phyloP scores from a whole-genome alignment of 306 rosid genomes.

The Hylodesmum podocarpum region DNA sequence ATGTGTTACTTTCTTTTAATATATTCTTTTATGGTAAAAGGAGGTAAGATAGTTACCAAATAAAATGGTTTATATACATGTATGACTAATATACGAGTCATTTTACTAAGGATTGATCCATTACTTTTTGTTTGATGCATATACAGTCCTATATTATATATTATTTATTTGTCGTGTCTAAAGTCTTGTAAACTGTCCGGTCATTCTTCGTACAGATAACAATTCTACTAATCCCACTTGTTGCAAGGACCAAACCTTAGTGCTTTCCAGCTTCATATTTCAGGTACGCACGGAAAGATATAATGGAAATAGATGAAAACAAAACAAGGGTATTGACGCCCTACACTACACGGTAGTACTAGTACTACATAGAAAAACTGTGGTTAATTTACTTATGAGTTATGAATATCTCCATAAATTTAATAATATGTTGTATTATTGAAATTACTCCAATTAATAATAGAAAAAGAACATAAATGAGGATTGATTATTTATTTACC shows the following conservation, averaged over 20 bases:
- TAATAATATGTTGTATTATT: neutral
- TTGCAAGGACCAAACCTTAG: neutral
- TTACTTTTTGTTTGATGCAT: neutral
- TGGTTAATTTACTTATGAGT: neutral
- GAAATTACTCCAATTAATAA: neutral
- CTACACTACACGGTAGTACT: neutral
- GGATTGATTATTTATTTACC: constrained; percentile 37
- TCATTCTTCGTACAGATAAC: neutral
- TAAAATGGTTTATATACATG: neutral
- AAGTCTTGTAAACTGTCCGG: neutral
- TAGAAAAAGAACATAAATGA: neutral
- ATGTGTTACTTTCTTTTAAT: neutral
- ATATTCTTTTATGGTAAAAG: neutral
- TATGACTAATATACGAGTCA: neutral
- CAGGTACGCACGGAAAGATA: constrained; percentile 25
- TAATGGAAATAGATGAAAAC: neutral
- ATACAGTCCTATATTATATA: neutral
- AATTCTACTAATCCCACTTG: constrained; percentile 2
- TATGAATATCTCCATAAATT: neutral
- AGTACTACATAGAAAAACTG: neutral
- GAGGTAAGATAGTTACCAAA: neutral
- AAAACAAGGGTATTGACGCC: neutral
- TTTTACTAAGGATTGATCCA: neutral
- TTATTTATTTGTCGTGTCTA: neutral
- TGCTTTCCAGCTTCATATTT: constrained; percentile 12